Base-by-base conservation (phyloP, 192 early-diverging fungal species). In the Podila epigama region DNA sequence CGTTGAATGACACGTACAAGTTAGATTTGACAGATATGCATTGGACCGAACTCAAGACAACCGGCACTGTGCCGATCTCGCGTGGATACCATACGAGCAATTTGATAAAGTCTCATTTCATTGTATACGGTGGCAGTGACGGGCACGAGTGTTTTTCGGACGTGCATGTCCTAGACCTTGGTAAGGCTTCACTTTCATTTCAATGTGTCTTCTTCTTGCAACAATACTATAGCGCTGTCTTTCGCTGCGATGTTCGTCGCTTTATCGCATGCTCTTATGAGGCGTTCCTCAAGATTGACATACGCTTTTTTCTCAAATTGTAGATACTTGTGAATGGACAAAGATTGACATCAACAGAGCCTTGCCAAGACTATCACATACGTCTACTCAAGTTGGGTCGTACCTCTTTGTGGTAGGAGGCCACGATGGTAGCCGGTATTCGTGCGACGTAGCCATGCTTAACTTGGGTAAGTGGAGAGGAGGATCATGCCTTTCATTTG, bases 41-140 rank as follows among this genome's bases (percentile, higher is more conserved):
- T 1, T 92, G 93, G 92, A 78, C 82, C n/a, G 84, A 87, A 58
- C 68, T 92, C 25, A 83, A 85, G 60, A 89, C 92, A 1, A 75
- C 69, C 7, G 90, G 92, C 32, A 66, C 71, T 8, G 73, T 84
- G n/a, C 94, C 94, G 33, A 78, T 84, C 13, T 86, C 93, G 16
- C 81, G 95, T 41, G 95, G 95, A 15, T 96, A 96, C 78, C 95
- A 96, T 70, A 93, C 94, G 11, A 88, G 88, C 41, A 96, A 89
- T 64, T 81, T 95, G 18, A 87, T 96, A 20, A 89, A 89, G 37
- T 86, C 87, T 54, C 92, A 94, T 35, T 82, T 93, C 2, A 83
- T 96, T 4, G 85, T 96, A 29, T 96, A 86, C 77, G 95, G 95
- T 33, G 95, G 95, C n/a, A 92, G 91, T 8, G 94, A 96, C 63